Conservation (phyloP, 2,329 filamentous ascomycete species). For the Anisogramma anomala region DNA sequence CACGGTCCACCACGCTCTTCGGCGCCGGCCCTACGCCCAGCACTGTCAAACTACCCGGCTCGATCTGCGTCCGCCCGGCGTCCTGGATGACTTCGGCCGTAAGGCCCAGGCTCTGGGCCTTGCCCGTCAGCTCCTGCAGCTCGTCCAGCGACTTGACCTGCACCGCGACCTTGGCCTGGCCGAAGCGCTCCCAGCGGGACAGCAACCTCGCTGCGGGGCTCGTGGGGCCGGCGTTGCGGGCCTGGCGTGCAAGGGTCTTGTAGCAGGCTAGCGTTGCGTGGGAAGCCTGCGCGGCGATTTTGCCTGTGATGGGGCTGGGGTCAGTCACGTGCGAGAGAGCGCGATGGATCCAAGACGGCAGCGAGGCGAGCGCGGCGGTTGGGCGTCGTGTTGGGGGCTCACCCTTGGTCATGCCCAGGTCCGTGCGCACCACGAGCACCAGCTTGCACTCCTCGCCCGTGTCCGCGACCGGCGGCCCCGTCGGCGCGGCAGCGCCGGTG, state of each 20-base stretch:
- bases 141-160: constrained; percentile 83
- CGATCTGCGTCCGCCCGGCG: constrained; percentile 95
- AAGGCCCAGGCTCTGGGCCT: constrained; percentile 71
- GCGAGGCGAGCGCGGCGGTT: constrained; percentile 89
- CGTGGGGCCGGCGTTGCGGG: constrained; percentile 35
- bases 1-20: constrained; percentile 72
- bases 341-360: no score
- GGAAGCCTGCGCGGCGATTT: constrained; percentile 90
- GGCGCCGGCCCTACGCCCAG: constrained; percentile 74
- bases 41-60: constrained; percentile 82
- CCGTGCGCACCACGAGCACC: constrained; percentile 81
- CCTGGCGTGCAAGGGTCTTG: constrained; percentile 57
- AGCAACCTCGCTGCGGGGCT: constrained; percentile 53
- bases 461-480: constrained; percentile 21
- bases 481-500: constrained; percentile 15
- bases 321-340: no score
- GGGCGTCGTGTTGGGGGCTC: constrained; percentile 19
- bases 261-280: constrained; percentile 98
- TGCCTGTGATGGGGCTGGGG: constrained; percentile 52
- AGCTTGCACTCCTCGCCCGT: constrained; percentile 79
- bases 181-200: constrained; percentile 70
- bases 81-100: constrained; percentile 87
- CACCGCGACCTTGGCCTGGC: constrained; percentile 88
- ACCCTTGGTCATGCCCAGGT: constrained; percentile 97
- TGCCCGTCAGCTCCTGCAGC: constrained; percentile 58